Conservation (phyloP, 257 asterid genomes). For the Lycium barbarum region DNA sequence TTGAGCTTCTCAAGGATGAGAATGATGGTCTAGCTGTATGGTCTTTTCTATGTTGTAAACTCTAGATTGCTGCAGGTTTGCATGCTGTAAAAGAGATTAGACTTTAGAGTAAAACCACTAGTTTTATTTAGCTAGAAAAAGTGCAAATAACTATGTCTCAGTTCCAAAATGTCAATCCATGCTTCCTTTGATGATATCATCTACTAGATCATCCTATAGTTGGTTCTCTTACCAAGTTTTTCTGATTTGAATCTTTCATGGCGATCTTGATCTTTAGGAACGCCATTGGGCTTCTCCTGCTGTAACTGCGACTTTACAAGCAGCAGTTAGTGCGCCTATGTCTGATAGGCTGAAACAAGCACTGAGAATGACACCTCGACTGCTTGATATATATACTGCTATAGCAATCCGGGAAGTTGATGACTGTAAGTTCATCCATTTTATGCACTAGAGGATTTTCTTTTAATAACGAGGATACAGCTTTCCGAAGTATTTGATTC, state of each 20-base stretch:
- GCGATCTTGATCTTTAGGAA: conserved; percentile 59
- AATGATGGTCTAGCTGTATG: conserved; percentile 97
- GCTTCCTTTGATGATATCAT: not conserved
- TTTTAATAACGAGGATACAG: conserved; percentile 21
- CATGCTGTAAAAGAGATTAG: conserved; percentile 20
- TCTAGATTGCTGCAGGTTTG: conserved; percentile 20
- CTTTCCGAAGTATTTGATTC: conserved; percentile 34
- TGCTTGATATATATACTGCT: conserved; percentile 75
- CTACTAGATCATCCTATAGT: conserved; percentile 14
- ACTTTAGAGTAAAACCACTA: not conserved
- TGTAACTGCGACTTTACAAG: conserved; percentile 81
- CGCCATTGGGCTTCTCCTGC: conserved; percentile 98
- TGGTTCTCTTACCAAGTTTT: conserved; percentile 24
- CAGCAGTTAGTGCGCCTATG: conserved; percentile 62
- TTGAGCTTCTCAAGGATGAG: conserved; percentile 97
- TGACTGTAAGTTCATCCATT: conserved; percentile 57
- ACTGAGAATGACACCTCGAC: conserved; percentile 74
- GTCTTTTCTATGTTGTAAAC: conserved; percentile 40
- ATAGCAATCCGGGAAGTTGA: conserved; percentile 70
- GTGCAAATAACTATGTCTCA: conserved; percentile 9
- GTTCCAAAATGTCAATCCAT: not conserved
- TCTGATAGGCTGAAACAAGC: conserved; percentile 85
- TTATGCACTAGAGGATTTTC: conserved; percentile 30
- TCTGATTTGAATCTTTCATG: conserved; percentile 28
- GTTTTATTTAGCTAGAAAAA: not conserved